These are phyloP conservation scores for Pseudozyma tsukubaensis DNA, from an alignment of 1,284 basidiomycete species.

Conservation along the genomic window DNA sequence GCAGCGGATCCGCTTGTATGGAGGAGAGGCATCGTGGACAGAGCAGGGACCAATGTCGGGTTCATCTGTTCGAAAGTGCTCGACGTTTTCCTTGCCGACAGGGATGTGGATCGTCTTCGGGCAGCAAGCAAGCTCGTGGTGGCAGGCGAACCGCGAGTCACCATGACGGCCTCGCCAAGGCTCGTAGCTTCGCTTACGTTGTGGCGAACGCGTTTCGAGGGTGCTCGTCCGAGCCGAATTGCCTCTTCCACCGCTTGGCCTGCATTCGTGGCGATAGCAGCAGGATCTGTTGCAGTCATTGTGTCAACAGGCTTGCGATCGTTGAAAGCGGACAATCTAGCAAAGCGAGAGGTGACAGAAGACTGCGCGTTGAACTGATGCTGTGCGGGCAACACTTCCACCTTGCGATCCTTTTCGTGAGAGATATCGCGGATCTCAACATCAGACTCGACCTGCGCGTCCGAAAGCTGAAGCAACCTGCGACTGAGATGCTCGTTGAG, in stretches of 20 bases:
- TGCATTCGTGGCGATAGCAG: neutral
- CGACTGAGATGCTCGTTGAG: slow-evolving; percentile 28
- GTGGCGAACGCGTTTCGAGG: slow-evolving; percentile 45
- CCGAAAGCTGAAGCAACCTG: slow-evolving; percentile 22
- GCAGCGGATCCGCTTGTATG: neutral
- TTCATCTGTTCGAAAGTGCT: slow-evolving; percentile 5
- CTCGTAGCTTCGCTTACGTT: slow-evolving; percentile 29
- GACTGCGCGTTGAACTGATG: neutral
- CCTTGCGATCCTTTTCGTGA: slow-evolving; percentile 10
- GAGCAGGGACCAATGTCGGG: slow-evolving; percentile 15
- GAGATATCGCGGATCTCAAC: slow-evolving; percentile 18
- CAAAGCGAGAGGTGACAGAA: neutral
- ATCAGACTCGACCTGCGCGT: slow-evolving; percentile 12
- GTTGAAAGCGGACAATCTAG: slow-evolving; percentile 42
- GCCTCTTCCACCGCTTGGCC: slow-evolving; percentile 28
- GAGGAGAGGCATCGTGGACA: neutral
- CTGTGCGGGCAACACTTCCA: neutral
- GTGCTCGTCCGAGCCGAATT: slow-evolving; percentile 41
- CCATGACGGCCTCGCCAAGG: slow-evolving; percentile 33
- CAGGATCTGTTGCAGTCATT: neutral
- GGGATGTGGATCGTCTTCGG: slow-evolving; percentile 14
- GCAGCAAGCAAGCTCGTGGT: slow-evolving; percentile 1
- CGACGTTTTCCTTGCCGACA: slow-evolving; percentile 13
- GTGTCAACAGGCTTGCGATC: slow-evolving; percentile 17
- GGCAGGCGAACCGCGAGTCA: slow-evolving; percentile 7